Base-by-base conservation (phyloP, 2,329 filamentous ascomycete genomes). In the Botrytis medusae region DNA sequence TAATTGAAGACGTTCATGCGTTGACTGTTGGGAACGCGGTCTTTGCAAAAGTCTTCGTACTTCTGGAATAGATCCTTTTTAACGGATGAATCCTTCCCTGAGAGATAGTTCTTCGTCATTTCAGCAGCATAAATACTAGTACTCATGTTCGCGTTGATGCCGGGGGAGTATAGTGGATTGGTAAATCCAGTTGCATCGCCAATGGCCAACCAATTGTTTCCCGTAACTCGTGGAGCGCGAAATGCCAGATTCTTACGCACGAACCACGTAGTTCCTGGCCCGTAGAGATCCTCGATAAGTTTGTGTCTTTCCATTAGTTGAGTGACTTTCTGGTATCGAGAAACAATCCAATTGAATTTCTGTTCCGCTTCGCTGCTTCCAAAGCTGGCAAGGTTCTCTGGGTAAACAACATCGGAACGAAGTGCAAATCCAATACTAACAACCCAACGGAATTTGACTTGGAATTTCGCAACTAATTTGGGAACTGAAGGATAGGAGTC, bases 181-280 rank as follows among this genome's bases (percentile, higher is more conserved):
- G 79, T 80, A 69, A 80, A 80, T 12, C 79, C 79, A 51, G 73
- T 74, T 4, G 79, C 77, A 62, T 80, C 76, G n/a, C 79, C 79
- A 57, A 80, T 77, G 9, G 79, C 79, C 29, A 80, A 40, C 78
- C 77, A 79, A 48, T 70, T 75, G 16, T 73, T 65, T 42, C 79
- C 79, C 1, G 78, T 74, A 20, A 80, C 79, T 29, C 72, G 71
- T 2, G 78, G 79, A 20, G 76, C 77, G 6, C 67, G 63, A 37
- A 71, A 76, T 10, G 74, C 74, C 9, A 79, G 57, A 18, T 62
- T 76, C 57, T 79, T 79, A 25, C 77, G 74, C n/a, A 77, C 73
- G 48, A 76, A 79, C 75, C 76, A 79, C 2, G 78, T 78, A 20
- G 76, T 78, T 6, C 73, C 69, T 8, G 74, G 75, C 8, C 78